Base-by-base conservation (phyloP, 2,329 filamentous ascomycete genomes). In the Emmonsiellopsis sp. region DNA sequence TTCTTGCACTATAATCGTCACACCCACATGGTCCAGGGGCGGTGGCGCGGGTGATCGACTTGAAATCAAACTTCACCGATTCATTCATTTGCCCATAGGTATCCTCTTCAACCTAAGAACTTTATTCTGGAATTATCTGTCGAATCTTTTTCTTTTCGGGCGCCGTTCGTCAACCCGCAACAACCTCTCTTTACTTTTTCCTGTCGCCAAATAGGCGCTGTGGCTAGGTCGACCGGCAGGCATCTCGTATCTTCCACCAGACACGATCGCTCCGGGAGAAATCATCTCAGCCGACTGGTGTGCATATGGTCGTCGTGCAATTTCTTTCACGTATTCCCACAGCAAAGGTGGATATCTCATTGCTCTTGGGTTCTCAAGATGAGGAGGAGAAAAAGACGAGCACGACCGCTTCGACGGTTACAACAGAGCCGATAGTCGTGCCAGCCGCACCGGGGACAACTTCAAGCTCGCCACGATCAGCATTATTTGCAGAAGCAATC, bases 301-400 rank as follows among this genome's bases (percentile, higher is more conserved):
- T 31, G 32, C 45, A 43, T 42, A 54, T 54, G 53, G 48, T 51
- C 13, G 42, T 34, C n/a, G 32, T 54, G 53, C 17, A 27, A 32
- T 42, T 46, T 13, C 33, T 36, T 39, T 55, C 55, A 52, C 56
- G 32, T 14, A 53, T 55, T 55, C 40, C 56, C 56, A 55, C 53
- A 55, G 55, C 42, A 57, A 60, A 58, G 40, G 57, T 60, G 58
- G 58, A 60, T 56, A 60, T 60, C 55, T 57, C 58, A 53, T 51
- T 52, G 53, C 55, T 60, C 52, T 27, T 60, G 48, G 45, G 51
- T 14, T 53, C 56, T 51, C 54, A 53, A 53, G 57, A 60, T 56
- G 58, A 57, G 51, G 58, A 60, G 53, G 49, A 57, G 45, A 53
- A 57, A 51, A 52, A 21, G 42, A 47, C 51, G 55, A 52, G 44